These are phyloP conservation scores for Yarrowia porcina DNA, from an alignment of 805 yeast species.

Conservation along the genomic window DNA sequence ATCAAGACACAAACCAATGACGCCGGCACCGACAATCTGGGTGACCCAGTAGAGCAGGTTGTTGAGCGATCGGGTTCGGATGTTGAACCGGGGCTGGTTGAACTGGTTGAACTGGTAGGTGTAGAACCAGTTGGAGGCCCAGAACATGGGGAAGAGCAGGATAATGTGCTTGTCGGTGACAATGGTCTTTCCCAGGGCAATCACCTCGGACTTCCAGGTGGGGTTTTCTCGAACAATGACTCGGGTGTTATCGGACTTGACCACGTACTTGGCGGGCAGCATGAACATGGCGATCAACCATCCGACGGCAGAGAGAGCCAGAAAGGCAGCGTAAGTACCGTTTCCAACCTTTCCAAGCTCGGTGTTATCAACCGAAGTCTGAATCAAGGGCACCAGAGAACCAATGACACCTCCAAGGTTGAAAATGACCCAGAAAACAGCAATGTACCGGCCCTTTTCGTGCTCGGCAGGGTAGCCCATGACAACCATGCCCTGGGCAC, in stretches of 20 bases:
- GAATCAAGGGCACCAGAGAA: constrained; percentile 53
- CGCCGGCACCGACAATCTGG: constrained; percentile 56
- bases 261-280: constrained; percentile 51
- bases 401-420: constrained; percentile 63
- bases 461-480: constrained; percentile 57
- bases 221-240: constrained; percentile 49
- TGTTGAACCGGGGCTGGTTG: constrained; percentile 53
- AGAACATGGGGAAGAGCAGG: constrained; percentile 58
- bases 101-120: constrained; percentile 61
- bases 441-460: constrained; percentile 52
- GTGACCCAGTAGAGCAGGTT: constrained; percentile 58
- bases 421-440: constrained; percentile 59
- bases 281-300: constrained; percentile 45
- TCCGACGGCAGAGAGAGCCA: constrained; percentile 51
- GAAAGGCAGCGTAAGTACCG: constrained; percentile 54
- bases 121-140: constrained; percentile 64
- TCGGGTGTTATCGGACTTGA: constrained; percentile 49
- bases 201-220: constrained; percentile 46
- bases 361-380: constrained; percentile 42
- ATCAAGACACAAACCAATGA: constrained; percentile 49
- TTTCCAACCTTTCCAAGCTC: constrained; percentile 42
- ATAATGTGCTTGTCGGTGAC: constrained; percentile 46
- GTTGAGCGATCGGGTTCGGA: constrained; percentile 61
- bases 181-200: constrained; percentile 43
- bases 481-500: constrained; percentile 56